A percentile compares a stretch with the other conserved stretches of the same genome.
Conservation (phyloP, 192 early-diverging fungal species). For the Fimicolochytrium jonesii region DNA sequence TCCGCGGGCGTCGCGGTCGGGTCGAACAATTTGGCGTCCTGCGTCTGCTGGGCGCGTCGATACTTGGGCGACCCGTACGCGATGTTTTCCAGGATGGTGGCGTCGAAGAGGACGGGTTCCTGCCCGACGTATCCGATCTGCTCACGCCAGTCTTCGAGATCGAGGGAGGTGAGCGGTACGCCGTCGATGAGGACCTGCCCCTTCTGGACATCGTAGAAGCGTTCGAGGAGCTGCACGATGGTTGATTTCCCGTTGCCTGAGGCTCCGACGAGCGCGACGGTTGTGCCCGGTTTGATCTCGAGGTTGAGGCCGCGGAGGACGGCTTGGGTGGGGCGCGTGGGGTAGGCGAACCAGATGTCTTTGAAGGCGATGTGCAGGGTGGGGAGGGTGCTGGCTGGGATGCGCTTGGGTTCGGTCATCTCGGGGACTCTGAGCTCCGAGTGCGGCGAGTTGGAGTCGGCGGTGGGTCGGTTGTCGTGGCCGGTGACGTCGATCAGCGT, state of each 20-base stretch:
- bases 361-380: slow-evolving; percentile 42
- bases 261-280: slow-evolving; percentile 77
- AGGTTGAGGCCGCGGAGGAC: slow-evolving; percentile 23
- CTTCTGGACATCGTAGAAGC: slow-evolving; percentile 39
- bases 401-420: too few relatives aligned
- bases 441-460: too few relatives aligned
- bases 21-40: background rate
- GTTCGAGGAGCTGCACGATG: slow-evolving; percentile 59
- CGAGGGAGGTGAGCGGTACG: slow-evolving; percentile 56
- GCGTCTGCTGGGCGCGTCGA: background rate
- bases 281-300: slow-evolving; percentile 55
- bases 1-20: background rate
- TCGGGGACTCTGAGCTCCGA: too few relatives aligned
- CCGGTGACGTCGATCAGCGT: slow-evolving; percentile 29
- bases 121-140: slow-evolving; percentile 84
- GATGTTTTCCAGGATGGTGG: slow-evolving; percentile 50
- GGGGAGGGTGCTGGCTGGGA: slow-evolving; percentile 5
- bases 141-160: slow-evolving; percentile 52
- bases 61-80: slow-evolving; percentile 4
- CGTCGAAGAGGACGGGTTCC: slow-evolving; percentile 72
- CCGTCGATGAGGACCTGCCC: slow-evolving; percentile 72
- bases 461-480: slow-evolving; percentile 9
- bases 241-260: slow-evolving; percentile 69
- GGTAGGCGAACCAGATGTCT: slow-evolving; percentile 42
- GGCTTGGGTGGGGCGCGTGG: slow-evolving; percentile 51